Conservation (phyloP, 1,284 basidiomycete species). For the Amylostereum chailletii region DNA sequence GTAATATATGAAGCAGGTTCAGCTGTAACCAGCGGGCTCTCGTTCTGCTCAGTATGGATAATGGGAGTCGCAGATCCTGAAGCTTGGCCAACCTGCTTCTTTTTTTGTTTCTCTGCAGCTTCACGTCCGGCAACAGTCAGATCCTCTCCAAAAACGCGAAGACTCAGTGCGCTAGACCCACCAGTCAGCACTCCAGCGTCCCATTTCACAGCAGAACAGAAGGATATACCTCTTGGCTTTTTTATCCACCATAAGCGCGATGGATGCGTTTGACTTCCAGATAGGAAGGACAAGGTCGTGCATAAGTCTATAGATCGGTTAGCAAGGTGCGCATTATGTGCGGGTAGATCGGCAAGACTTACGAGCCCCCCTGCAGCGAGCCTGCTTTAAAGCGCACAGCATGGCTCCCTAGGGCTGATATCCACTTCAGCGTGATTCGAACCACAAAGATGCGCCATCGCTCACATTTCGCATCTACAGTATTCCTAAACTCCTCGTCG, state of each 20-base stretch:
- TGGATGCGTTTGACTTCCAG: constrained; percentile 84
- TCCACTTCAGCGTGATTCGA: too few species aligned
- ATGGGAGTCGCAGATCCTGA: neutral
- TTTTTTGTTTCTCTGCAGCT: constrained; percentile 9
- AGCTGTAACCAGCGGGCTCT: neutral
- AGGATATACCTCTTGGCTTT: constrained; percentile 75
- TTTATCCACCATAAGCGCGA: constrained; percentile 91
- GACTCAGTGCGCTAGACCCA: constrained; percentile 54
- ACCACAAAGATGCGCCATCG: too few species aligned
- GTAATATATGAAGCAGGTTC: neutral
- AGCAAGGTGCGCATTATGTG: neutral
- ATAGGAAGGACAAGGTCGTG: constrained; percentile 78
- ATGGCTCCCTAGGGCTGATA: constrained; percentile 60
- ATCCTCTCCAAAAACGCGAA: constrained; percentile 74
- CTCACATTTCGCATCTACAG: constrained; percentile 44
- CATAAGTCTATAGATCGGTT: constrained; percentile 38
- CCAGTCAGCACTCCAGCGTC: neutral
- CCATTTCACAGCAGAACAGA: neutral
- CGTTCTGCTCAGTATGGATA: too few species aligned
- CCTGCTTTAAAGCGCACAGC: constrained; percentile 61
- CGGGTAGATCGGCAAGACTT: constrained; percentile 17
- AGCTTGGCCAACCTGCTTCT: neutral
- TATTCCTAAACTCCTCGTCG: constrained; percentile 43
- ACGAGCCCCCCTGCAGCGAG: constrained; percentile 46
- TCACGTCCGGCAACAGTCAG: constrained; percentile 49